Conservation (phyloP, 371 early-diverging fungal genomes). For the Mortierella sp. region DNA sequence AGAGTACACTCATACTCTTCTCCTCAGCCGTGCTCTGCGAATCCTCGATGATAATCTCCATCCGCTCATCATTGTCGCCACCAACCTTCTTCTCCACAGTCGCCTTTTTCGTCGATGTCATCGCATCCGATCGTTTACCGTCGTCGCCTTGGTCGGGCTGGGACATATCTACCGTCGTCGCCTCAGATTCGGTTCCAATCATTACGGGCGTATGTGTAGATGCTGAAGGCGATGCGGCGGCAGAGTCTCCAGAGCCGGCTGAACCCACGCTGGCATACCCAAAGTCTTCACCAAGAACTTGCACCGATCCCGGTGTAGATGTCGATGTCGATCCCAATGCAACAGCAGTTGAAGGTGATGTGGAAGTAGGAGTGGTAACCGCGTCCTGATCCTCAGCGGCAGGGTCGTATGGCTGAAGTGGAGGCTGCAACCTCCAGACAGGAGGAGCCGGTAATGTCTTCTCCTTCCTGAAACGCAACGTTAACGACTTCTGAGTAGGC, state of each 20-base stretch:
- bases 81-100: neutral
- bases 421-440: constrained; percentile 6
- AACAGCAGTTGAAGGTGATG: neutral
- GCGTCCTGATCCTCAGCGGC: neutral
- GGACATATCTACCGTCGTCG: neutral
- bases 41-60: neutral
- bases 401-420: constrained; percentile 17
- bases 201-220: neutral
- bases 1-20: neutral
- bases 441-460: constrained; percentile 7
- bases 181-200: neutral
- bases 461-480: neutral
- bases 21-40: neutral
- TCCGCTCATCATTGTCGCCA: neutral
- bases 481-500: neutral
- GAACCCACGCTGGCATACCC: neutral
- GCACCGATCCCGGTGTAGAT: neutral
- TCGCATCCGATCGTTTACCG: neutral
- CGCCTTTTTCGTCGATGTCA: too few relatives aligned
- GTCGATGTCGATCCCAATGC: neutral
- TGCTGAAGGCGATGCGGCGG: neutral
- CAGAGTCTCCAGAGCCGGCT: neutral
- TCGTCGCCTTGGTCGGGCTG: neutral
- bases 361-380: neutral
- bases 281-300: neutral